phyloP scores from a whole-genome alignment of 2,329 filamentous ascomycete genomes.

The Fusarium caatingaense region DNA sequence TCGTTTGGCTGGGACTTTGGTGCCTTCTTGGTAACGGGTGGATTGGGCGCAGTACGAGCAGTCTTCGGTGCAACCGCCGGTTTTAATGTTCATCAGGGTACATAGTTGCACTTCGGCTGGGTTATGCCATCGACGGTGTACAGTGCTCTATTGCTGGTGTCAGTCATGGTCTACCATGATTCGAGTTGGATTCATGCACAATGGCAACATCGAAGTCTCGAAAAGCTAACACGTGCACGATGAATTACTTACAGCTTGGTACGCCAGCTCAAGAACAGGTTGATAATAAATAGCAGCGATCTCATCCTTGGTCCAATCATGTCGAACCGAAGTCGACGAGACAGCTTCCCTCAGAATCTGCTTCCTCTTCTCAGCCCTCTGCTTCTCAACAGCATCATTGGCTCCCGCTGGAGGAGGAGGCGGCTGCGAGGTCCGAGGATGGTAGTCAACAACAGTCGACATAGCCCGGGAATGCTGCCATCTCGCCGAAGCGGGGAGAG shows the following conservation, averaged over 20 bases:
- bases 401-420: conserved; percentile 37
- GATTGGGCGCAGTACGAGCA: conserved; percentile 95
- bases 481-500: conserved; percentile 37
- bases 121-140: conserved; percentile 88
- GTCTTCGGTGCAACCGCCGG: conserved; percentile 90
- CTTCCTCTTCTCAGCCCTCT: conserved; percentile 43
- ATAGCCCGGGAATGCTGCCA: conserved; percentile 39
- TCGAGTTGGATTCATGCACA: background rate
- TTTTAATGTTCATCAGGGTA: conserved; percentile 97
- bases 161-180: conserved; percentile 12
- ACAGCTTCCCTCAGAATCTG: conserved; percentile 64
- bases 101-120: conserved; percentile 89
- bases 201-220: background rate
- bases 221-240: background rate
- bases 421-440: conserved; percentile 36
- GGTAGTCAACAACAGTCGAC: conserved; percentile 46
- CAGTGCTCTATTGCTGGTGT: conserved; percentile 65
- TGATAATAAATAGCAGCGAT: conserved; percentile 85
- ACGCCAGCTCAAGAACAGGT: conserved; percentile 81
- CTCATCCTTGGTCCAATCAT: conserved; percentile 84
- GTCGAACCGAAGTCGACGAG: conserved; percentile 69
- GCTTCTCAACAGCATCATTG: conserved; percentile 39
- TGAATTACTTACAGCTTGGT: conserved; percentile 71
- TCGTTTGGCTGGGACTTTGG: conserved; percentile 82
- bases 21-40: conserved; percentile 79